Percentiles rank a stretch among this genome's conserved stretches.
Conservation (phyloP, 768 basidiomycete species). For the Exsudoporus frostii region DNA sequence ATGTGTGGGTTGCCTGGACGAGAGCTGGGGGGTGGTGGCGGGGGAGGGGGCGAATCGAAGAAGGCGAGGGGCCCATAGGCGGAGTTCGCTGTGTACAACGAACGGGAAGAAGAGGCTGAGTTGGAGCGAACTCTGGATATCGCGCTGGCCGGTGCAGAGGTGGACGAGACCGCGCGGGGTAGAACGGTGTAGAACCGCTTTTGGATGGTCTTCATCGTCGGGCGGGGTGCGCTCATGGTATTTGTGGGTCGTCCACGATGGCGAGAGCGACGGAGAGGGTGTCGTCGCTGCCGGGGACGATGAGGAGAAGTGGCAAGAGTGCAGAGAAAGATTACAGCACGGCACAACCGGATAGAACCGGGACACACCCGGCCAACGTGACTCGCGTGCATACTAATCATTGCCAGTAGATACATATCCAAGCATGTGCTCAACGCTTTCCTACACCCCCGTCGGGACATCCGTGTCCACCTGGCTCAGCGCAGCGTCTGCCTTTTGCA, state of each 20-base stretch:
- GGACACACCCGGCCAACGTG: background rate
- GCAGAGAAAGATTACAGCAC: background rate
- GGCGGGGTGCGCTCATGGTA: slow-evolving; percentile 35
- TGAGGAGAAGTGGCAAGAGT: background rate
- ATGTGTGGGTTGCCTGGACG: slow-evolving; percentile 39
- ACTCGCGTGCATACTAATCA: background rate
- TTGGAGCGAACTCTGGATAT: slow-evolving; percentile 44
- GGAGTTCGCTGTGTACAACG: slow-evolving; percentile 39
- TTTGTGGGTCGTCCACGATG: background rate
- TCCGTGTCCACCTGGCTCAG: slow-evolving; percentile 56
- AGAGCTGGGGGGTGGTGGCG: slow-evolving; percentile 39
- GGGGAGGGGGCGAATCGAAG: slow-evolving; percentile 38
- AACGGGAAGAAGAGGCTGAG: slow-evolving; percentile 38
- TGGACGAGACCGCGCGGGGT: slow-evolving; percentile 32
- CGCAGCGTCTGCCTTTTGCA: slow-evolving; percentile 84
- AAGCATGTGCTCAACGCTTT: slow-evolving; percentile 5
- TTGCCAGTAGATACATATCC: slow-evolving; percentile 18
- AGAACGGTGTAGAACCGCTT: slow-evolving; percentile 49
- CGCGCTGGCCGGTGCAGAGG: slow-evolving; percentile 29
- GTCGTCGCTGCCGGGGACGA: slow-evolving; percentile 16
- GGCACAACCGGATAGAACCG: slow-evolving; percentile 17
- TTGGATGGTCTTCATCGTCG: slow-evolving; percentile 48
- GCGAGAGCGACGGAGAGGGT: background rate
- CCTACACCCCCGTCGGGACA: background rate
- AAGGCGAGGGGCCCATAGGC: slow-evolving; percentile 35